Evolutionary conservation across 2,329 filamentous ascomycete species (phyloP).

Genomic region (Cadophora sp.): DNA sequence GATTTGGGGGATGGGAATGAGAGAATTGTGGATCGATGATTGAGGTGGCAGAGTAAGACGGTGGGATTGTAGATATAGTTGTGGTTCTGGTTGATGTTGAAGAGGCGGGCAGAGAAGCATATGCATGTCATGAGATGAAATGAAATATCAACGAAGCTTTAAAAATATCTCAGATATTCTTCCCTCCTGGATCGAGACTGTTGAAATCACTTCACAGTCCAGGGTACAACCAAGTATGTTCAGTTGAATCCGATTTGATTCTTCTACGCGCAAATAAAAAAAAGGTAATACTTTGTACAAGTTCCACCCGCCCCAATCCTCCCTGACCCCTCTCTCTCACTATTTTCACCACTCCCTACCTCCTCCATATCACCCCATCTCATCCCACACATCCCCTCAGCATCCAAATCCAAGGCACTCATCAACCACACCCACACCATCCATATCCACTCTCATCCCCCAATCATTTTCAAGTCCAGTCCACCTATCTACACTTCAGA

Average conservation of each 20-base stretch:
- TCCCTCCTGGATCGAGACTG: too few species aligned
- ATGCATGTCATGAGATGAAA: neutral
- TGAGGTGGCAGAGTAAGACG: neutral
- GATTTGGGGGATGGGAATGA: too few species aligned
- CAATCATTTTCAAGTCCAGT: neutral
- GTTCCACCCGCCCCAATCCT: neutral
- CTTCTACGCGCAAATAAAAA: conserved; percentile 7
- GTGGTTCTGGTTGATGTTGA: neutral
- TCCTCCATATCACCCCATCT: neutral
- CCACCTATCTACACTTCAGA: neutral
- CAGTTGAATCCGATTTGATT: neutral
- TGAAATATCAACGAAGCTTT: too few species aligned
- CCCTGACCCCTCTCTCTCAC: neutral
- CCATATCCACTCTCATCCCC: neutral
- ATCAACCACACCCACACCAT: neutral
- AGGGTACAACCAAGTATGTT: neutral
- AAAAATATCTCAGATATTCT: too few species aligned
- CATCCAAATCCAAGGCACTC: too few species aligned
- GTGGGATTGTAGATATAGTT: conserved; percentile 13
- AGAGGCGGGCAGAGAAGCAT: neutral
- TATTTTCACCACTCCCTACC: neutral
- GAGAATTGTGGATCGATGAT: neutral
- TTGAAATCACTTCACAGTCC: too few species aligned
- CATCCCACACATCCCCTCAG: neutral
- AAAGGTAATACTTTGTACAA: conserved; percentile 18